These are phyloP conservation scores for Aspergillus versicolor DNA, from an alignment of 2,329 filamentous ascomycete genomes.

Conservation along the genomic window DNA sequence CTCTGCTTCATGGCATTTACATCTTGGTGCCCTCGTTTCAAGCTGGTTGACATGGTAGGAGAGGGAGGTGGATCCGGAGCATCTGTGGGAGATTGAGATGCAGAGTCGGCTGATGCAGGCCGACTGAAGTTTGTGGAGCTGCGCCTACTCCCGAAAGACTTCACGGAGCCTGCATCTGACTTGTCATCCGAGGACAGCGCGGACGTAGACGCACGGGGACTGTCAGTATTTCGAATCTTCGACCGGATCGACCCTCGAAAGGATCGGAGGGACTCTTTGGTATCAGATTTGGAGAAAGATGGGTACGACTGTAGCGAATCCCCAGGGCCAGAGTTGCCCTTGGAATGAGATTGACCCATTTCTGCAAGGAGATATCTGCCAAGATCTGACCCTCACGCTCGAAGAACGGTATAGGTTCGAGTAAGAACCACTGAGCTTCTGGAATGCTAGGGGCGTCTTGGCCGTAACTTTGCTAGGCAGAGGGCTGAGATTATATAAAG, in stretches of 20 bases:
- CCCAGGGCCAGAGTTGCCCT: constrained; percentile 55
- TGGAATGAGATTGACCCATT: constrained; percentile 55
- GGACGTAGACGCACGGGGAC: constrained; percentile 73
- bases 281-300: constrained; percentile 88
- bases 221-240: constrained; percentile 75
- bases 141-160: constrained; percentile 61
- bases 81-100: constrained; percentile 41
- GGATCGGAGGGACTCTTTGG: constrained; percentile 85
- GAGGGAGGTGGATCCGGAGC: constrained; percentile 72
- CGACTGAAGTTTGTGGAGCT: constrained; percentile 29
- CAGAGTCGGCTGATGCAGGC: constrained; percentile 46
- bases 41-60: constrained; percentile 73
- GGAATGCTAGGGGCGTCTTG: constrained; percentile 31
- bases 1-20: constrained; percentile 77
- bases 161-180: constrained; percentile 72
- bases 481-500: constrained; percentile 19
- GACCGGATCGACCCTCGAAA: constrained; percentile 78
- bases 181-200: constrained; percentile 66
- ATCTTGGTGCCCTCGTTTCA: constrained; percentile 72
- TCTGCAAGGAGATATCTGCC: constrained; percentile 35
- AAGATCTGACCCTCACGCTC: constrained; percentile 27
- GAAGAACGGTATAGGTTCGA: constrained; percentile 23
- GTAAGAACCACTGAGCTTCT: constrained; percentile 22
- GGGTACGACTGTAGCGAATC: constrained; percentile 80
- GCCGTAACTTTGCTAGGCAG: constrained; percentile 19